Percentiles rank a stretch among this genome's conserved stretches.
These are phyloP conservation scores for Penicillium turbatum DNA, from an alignment of 495 filamentous ascomycete genomes.

Conservation along the genomic window DNA sequence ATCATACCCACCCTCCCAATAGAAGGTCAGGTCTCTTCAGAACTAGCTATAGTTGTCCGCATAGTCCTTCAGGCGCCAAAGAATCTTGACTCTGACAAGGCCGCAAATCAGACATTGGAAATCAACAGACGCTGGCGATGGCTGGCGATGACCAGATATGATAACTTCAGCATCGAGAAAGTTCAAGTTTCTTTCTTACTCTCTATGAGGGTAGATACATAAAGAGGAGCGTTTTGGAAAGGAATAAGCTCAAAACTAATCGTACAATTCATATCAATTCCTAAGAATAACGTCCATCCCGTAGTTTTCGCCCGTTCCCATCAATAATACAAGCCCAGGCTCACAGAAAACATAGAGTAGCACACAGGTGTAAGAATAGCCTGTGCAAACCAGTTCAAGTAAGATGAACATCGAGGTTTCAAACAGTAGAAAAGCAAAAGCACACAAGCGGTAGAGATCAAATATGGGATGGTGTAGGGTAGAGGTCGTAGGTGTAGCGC, in stretches of 20 bases:
- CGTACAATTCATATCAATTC: conserved; percentile 38
- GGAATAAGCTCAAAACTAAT: conserved; percentile 25
- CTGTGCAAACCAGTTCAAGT: conserved; percentile 21
- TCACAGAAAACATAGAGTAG: conserved; percentile 9
- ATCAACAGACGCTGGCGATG: no score
- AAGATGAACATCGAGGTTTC: conserved; percentile 16
- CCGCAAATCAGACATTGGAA: no score
- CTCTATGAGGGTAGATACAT: no score
- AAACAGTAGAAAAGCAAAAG: conserved; percentile 5
- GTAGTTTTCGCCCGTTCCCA: conserved; percentile 30
- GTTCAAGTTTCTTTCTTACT: no score
- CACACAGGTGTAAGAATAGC: conserved; percentile 25
- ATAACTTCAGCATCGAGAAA: no score
- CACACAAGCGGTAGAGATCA: conserved; percentile 11
- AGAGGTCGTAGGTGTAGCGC: conserved; percentile 15
- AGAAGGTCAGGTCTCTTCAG: no score
- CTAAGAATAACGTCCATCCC: conserved; percentile 22
- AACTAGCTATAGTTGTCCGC: no score
- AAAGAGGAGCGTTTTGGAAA: background rate
- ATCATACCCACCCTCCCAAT: no score
- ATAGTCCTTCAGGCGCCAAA: no score
- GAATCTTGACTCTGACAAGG: no score
- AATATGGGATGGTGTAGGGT: conserved; percentile 11
- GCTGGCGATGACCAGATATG: no score
- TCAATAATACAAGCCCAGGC: conserved; percentile 39